phyloP scores from a whole-genome alignment of 1,284 basidiomycete species.

The Baeospora myosura region DNA sequence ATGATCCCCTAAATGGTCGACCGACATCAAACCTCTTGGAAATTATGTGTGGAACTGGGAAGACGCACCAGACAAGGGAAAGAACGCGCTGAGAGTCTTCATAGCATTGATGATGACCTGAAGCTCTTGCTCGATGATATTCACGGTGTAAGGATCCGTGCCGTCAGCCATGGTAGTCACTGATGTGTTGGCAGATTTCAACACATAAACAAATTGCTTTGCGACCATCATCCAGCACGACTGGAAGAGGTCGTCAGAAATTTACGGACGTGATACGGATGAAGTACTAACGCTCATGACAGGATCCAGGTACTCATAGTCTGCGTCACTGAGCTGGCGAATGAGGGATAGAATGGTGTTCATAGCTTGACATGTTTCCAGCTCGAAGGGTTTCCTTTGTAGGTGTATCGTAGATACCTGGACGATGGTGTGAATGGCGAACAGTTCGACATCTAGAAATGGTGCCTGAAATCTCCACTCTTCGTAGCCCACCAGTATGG shows the following conservation, averaged over 20 bases:
- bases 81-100: slow-evolving; percentile 26
- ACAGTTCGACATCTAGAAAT: slow-evolving; percentile 35
- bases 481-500: slow-evolving; percentile 29
- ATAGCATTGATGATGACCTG: slow-evolving; percentile 26
- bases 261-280: slow-evolving; percentile 8
- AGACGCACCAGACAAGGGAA: slow-evolving; percentile 27
- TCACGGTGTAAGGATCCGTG: slow-evolving; percentile 15
- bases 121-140: slow-evolving; percentile 24
- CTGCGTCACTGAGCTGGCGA: slow-evolving; percentile 37
- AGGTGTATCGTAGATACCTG: slow-evolving; percentile 46
- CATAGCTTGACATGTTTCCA: slow-evolving; percentile 36
- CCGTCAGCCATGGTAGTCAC: slow-evolving; percentile 4
- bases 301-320: slow-evolving; percentile 47
- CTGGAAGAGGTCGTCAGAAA: slow-evolving; percentile 14
- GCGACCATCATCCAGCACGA: slow-evolving; percentile 35
- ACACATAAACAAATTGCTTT: slow-evolving; percentile 30
- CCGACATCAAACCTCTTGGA: neutral
- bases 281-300: slow-evolving; percentile 36
- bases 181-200: slow-evolving; percentile 10
- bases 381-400: slow-evolving; percentile 30
- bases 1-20: slow-evolving; percentile 17
- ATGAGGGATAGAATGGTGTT: slow-evolving; percentile 38
- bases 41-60: neutral
- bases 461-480: slow-evolving; percentile 24
- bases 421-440: slow-evolving; percentile 43